Base-by-base conservation (phyloP, 352 stramenopile species). In the Blastocystis sp. region DNA sequence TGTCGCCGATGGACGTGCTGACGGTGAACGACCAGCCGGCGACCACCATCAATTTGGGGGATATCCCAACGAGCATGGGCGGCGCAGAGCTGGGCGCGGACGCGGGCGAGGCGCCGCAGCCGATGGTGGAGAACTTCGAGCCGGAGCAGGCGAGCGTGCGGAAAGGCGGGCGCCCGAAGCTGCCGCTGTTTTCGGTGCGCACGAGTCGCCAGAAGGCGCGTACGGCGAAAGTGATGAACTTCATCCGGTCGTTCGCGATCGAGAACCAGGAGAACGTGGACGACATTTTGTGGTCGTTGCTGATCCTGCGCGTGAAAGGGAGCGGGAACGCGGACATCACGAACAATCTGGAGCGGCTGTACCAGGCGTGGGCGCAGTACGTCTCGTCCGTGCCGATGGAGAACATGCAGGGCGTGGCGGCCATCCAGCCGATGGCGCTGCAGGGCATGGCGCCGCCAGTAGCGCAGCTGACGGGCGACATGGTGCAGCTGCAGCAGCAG, bases 181-280 rank as follows among this genome's bases (percentile, higher is more conserved):
- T 88, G n/a, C 78, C 78, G 62, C 67, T 88, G 59, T 88, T 88
- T 62, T 88, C 78, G 34, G 78, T 88, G 4, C 59, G 67, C 21
- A 48, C 78, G 2, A 69, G 38, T 17, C 78, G 78, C 7, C 78
- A 88, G 60, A 76, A 79, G 56, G n/a, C 43, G 9, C 23, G 78
- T 2, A 76, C 65, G 17, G 11, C 38, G 14, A 66, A 88, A 45
- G 34, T 88, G 19, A 88, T 88, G 78, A 41, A 60, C 10, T 88
- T 62, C 38, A 88, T 88, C 45, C 78, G 78, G 19, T 5, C 38
- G 10, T 88, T 88, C 34, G 78, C 78, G 45, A 28, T 78, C 10
- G 43, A 88, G 53, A 76, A 88, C 38, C 17, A 61, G 34, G 78
- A 88, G 78, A 88, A 88, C 45, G 78, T 88, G 38, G 78, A 88